Conservation (phyloP, 495 filamentous ascomycete genomes). For the Podospora tetraspora region DNA sequence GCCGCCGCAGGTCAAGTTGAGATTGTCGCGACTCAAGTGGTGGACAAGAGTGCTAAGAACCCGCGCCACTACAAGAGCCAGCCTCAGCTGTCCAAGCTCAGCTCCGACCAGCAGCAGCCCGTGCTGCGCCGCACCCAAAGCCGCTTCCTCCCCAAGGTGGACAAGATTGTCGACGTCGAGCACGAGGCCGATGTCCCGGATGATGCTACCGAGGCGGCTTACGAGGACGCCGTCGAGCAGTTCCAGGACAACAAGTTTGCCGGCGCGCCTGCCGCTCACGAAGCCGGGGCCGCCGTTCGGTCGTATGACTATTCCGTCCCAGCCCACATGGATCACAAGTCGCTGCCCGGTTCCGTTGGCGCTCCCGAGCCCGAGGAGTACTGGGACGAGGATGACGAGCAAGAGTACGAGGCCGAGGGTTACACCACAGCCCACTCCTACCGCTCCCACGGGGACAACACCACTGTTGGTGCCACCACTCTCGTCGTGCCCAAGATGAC, state of each 20-base stretch:
- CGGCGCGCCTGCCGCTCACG: not conserved
- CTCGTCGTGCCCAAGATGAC: slow-evolving; percentile 68
- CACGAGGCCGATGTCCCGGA: slow-evolving; percentile 27
- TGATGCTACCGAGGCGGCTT: slow-evolving; percentile 34
- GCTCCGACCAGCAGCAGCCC: slow-evolving; percentile 23
- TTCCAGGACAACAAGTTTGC: slow-evolving; percentile 16
- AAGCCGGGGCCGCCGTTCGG: not conserved
- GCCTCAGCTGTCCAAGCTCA: slow-evolving; percentile 33
- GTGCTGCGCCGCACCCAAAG: slow-evolving; percentile 30
- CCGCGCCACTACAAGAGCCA: slow-evolving; percentile 45
- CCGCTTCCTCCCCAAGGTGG: slow-evolving; percentile 22
- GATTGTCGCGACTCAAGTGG: slow-evolving; percentile 17
- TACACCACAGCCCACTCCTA: slow-evolving; percentile 73
- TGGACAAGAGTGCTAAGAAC: slow-evolving; percentile 29
- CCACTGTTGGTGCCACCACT: slow-evolving; percentile 62
- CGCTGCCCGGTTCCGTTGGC: slow-evolving; percentile 14
- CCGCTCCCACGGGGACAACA: slow-evolving; percentile 71
- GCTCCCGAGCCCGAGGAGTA: slow-evolving; percentile 63
- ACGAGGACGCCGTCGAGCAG: slow-evolving; percentile 42
- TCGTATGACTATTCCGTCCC: not conserved
- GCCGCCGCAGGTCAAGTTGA: slow-evolving; percentile 12
- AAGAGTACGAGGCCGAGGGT: slow-evolving; percentile 77
- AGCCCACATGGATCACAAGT: slow-evolving; percentile 11
- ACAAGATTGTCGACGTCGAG: slow-evolving; percentile 22
- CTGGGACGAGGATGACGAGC: slow-evolving; percentile 71